phyloP scores from a whole-genome alignment of 257 asterid genomes.

The Scutellaria baicalensis region DNA sequence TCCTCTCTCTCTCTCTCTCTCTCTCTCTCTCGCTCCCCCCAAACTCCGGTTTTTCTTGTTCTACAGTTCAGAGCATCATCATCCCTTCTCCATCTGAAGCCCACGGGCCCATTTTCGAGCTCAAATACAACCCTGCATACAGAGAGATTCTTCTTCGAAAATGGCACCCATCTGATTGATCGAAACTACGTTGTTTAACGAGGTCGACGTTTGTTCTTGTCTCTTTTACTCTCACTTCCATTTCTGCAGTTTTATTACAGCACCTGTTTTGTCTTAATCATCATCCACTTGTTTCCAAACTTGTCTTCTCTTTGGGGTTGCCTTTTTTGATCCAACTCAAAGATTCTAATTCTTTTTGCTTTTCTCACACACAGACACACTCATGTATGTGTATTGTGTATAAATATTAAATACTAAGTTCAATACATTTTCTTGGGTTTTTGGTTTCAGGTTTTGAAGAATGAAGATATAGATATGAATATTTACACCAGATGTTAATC shows the following conservation, averaged over 20 bases:
- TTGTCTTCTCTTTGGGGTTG: background rate
- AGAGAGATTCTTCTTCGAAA: no score
- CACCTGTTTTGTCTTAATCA: background rate
- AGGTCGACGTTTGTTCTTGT: no score
- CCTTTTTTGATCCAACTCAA: background rate
- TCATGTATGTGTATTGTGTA: background rate
- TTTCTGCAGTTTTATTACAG: background rate
- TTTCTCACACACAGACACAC: background rate
- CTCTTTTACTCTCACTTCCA: background rate
- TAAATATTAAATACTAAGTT: background rate
- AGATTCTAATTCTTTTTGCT: background rate
- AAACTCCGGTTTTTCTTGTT: background rate
- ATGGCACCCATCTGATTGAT: no score
- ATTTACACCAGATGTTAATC: conserved; percentile 6
- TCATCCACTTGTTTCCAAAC: background rate
- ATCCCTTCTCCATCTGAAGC: background rate
- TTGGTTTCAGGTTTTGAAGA: conserved; percentile 5
- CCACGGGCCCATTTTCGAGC: background rate
- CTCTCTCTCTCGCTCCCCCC: background rate
- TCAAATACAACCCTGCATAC: background rate
- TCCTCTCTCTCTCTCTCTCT: background rate
- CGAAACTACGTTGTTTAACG: no score
- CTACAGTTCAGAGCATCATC: background rate
- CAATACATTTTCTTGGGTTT: background rate
- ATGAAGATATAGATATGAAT: background rate